Percentiles rank a stretch among this genome's conserved stretches.
Conservation (phyloP, 257 asterid species). For the Asclepias syriaca region DNA sequence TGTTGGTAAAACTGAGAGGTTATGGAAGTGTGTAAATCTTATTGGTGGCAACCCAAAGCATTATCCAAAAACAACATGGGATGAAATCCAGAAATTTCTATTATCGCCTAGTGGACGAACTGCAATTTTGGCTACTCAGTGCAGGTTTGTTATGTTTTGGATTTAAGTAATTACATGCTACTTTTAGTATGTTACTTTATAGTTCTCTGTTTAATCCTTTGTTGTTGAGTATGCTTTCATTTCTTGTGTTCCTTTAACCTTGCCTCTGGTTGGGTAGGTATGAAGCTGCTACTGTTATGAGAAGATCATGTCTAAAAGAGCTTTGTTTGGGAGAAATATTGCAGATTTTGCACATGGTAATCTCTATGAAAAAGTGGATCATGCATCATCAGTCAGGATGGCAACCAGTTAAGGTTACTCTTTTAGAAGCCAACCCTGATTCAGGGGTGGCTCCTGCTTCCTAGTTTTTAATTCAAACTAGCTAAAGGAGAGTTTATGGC, state of each 20-base stretch:
- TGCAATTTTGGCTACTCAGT: slow-evolving; percentile 56
- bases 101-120: slow-evolving; percentile 69
- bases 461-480: slow-evolving; percentile 28
- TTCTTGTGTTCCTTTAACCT: slow-evolving; percentile 14
- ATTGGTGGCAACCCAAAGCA: slow-evolving; percentile 48
- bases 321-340: slow-evolving; percentile 68
- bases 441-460: slow-evolving; percentile 68
- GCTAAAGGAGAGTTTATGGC: slow-evolving; percentile 38
- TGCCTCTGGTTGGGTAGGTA: slow-evolving; percentile 46
- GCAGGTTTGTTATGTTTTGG: slow-evolving; percentile 50
- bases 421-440: slow-evolving; percentile 64
- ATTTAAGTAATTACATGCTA: background rate
- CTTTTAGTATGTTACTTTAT: background rate
- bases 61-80: slow-evolving; percentile 63
- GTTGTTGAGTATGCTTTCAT: background rate
- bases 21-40: slow-evolving; percentile 81
- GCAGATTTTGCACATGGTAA: slow-evolving; percentile 82
- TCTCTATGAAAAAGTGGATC: slow-evolving; percentile 71
- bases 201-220: background rate
- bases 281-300: slow-evolving; percentile 80
- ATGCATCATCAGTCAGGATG: slow-evolving; percentile 66
- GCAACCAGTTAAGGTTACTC: slow-evolving; percentile 67
- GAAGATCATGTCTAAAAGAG: slow-evolving; percentile 61
- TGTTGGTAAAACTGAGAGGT: slow-evolving; percentile 67
- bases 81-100: slow-evolving; percentile 63